Percentiles rank a stretch among this genome's conserved stretches.
These are phyloP conservation scores for Raddia distichophylla DNA, from an alignment of 176 grass and related monocot species.

Conservation along the genomic window DNA sequence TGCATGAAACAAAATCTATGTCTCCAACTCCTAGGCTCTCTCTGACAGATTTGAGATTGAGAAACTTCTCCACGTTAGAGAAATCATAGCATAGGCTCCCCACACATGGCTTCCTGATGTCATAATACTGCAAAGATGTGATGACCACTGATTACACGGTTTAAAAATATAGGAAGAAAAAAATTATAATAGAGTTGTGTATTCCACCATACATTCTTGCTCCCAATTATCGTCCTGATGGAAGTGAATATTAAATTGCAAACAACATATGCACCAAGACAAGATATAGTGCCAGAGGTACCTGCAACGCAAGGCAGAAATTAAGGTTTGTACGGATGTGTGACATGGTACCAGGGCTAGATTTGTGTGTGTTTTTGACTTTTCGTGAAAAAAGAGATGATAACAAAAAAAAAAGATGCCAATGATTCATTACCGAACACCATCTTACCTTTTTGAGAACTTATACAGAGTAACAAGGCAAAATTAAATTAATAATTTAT, in stretches of 20 bases:
- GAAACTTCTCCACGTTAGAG: conserved; percentile 89
- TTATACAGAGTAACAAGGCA: neutral
- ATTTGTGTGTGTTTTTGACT: neutral
- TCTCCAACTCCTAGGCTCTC: conserved; percentile 83
- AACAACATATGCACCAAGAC: conserved; percentile 76
- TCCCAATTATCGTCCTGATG: conserved; percentile 72
- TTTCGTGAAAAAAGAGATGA: neutral
- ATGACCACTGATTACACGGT: neutral
- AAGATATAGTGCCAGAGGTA: conserved; percentile 82
- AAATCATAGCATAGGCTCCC: conserved; percentile 92
- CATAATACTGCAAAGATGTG: conserved; percentile 65
- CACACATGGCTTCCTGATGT: conserved; percentile 81
- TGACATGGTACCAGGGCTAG: neutral
- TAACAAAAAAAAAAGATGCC: conserved; percentile 15
- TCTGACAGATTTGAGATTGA: conserved; percentile 70
- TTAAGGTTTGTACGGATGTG: conserved; percentile 17
- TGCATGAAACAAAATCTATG: conserved; percentile 88
- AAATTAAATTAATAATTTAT: conserved; percentile 1
- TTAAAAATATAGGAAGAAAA: conserved; percentile 1
- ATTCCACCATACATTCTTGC: conserved; percentile 64
- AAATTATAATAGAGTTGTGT: neutral
- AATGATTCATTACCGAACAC: conserved; percentile 24
- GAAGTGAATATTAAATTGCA: conserved; percentile 88
- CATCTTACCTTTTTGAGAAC: neutral
- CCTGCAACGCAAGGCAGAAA: conserved; percentile 50